phyloP scores from a whole-genome alignment of 495 filamentous ascomycete species.

The Poronia punctata region DNA sequence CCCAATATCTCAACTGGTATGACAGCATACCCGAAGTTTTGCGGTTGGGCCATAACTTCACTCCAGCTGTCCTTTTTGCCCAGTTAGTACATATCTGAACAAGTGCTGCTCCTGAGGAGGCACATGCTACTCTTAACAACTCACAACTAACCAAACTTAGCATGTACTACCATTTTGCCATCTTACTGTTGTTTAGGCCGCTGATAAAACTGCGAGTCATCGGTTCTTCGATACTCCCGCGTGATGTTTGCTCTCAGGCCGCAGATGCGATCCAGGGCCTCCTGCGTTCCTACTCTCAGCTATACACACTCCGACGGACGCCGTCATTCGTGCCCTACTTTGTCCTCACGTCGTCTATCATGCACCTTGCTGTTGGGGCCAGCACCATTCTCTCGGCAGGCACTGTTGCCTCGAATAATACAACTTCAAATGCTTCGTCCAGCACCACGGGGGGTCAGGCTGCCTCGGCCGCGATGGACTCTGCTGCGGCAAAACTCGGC shows the following conservation, averaged over 20 bases:
- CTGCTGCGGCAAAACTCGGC: slow-evolving; percentile 14
- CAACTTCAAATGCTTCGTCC: slow-evolving; percentile 23
- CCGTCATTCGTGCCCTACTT: slow-evolving; percentile 54
- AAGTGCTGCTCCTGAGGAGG: too few relatives aligned
- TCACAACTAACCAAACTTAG: slow-evolving; percentile 26
- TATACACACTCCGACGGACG: slow-evolving; percentile 52
- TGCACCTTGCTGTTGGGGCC: slow-evolving; percentile 49
- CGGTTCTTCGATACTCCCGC: slow-evolving; percentile 51
- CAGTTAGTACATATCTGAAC: slow-evolving; percentile 43
- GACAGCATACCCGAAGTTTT: slow-evolving; percentile 52
- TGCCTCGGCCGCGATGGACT: slow-evolving; percentile 18
- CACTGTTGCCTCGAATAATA: slow-evolving; percentile 13
- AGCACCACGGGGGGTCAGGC: too few relatives aligned
- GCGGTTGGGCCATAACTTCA: slow-evolving; percentile 49
- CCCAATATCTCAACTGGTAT: slow-evolving; percentile 56
- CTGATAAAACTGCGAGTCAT: slow-evolving; percentile 55
- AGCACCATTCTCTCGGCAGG: slow-evolving; percentile 14
- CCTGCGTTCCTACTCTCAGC: slow-evolving; percentile 48
- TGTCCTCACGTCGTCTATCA: slow-evolving; percentile 50
- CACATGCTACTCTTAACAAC: slow-evolving; percentile 1
- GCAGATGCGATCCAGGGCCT: slow-evolving; percentile 56
- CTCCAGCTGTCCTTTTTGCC: slow-evolving; percentile 53
- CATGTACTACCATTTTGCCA: slow-evolving; percentile 60
- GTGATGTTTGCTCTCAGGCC: slow-evolving; percentile 53
- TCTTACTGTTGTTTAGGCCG: slow-evolving; percentile 58